Conservation (phyloP, 495 filamentous ascomycete species). For the Penicillium atrosanguineum region DNA sequence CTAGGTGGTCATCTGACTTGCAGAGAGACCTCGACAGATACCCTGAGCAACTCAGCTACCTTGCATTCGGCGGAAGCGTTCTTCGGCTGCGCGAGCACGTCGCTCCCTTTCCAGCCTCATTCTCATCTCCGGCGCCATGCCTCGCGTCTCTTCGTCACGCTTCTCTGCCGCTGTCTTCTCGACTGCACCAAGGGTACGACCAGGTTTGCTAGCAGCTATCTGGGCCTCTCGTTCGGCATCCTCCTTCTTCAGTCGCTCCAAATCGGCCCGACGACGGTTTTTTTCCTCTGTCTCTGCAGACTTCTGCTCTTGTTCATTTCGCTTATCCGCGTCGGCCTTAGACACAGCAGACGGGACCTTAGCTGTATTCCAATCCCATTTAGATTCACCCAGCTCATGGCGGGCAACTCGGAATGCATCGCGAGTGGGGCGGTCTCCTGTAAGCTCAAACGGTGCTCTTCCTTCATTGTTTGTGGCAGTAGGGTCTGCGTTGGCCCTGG, state of each 20-base stretch:
- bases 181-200: conserved; percentile 48
- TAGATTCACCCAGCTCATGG: conserved; percentile 68
- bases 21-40: too few species aligned
- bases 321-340: conserved; percentile 62
- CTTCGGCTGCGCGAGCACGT: conserved; percentile 82
- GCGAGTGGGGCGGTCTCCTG: conserved; percentile 80
- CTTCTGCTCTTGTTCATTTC: conserved; percentile 60
- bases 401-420: conserved; percentile 92
- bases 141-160: conserved; percentile 77
- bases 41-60: conserved; percentile 18
- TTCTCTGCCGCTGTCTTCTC: conserved; percentile 70
- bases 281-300: conserved; percentile 54
- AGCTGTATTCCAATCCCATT: conserved; percentile 78
- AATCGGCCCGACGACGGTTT: conserved; percentile 59
- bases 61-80: conserved; percentile 69
- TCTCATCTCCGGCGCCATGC: conserved; percentile 80
- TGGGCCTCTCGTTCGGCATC: conserved; percentile 51
- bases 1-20: too few species aligned
- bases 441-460: conserved; percentile 79
- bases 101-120: conserved; percentile 76
- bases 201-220: conserved; percentile 38
- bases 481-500: conserved; percentile 73
- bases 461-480: conserved; percentile 61
- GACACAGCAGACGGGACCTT: conserved; percentile 68
- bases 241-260: conserved; percentile 65